Conservation (phyloP, 805 yeast species). For the Metschnikowia matae region DNA sequence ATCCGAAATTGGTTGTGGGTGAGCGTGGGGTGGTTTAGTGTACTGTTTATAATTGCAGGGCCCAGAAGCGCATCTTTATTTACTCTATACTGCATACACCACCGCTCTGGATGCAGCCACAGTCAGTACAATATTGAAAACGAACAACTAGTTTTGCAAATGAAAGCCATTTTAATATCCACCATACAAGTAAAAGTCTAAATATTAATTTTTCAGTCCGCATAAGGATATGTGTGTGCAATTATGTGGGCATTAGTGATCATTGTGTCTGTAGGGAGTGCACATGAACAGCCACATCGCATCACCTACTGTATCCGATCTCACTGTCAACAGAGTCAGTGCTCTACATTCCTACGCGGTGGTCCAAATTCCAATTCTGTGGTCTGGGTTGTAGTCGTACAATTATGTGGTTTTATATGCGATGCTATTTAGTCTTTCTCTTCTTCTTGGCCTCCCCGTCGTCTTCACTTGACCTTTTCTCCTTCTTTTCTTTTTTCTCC, state of each 20-base stretch:
- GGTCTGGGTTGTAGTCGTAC: constrained; percentile 8
- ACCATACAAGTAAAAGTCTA: too few species aligned
- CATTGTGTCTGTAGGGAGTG: neutral
- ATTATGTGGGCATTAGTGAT: too few species aligned
- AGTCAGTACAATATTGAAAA: too few species aligned
- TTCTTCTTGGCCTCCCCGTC: constrained; percentile 9
- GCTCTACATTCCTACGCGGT: constrained; percentile 15
- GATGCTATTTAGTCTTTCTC: constrained; percentile 2
- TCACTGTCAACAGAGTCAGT: constrained; percentile 25
- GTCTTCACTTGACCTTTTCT: constrained; percentile 17
- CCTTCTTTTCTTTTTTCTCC: constrained; percentile 23
- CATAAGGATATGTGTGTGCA: too few species aligned
- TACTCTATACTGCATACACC: neutral
- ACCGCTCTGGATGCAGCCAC: too few species aligned
- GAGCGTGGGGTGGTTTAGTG: neutral
- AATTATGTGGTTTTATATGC: constrained; percentile 4
- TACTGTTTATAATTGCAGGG: neutral
- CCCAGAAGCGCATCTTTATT: neutral
- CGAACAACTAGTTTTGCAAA: too few species aligned
- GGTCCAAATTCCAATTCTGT: neutral
- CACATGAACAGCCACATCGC: neutral
- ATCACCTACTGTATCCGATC: neutral
- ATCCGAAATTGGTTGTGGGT: neutral
- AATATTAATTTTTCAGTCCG: too few species aligned
- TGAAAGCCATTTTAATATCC: too few species aligned